A percentile compares a stretch with the other conserved stretches of the same genome.
Conservation (phyloP, 2,329 filamentous ascomycete genomes). For the Trichoderma gracile region DNA sequence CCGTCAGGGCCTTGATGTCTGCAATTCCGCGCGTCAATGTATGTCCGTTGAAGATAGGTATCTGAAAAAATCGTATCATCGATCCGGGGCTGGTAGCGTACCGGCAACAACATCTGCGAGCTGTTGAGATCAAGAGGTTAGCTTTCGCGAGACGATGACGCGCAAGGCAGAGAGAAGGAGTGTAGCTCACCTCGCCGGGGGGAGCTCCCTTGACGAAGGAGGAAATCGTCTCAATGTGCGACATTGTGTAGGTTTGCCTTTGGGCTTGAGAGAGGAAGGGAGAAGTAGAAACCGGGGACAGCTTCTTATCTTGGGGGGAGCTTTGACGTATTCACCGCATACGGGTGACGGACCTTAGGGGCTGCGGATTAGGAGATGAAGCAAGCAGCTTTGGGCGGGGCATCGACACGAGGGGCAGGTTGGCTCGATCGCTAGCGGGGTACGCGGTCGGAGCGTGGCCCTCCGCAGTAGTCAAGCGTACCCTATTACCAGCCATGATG, state of each 20-base stretch:
- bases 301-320: not conserved
- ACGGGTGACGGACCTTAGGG: not conserved
- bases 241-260: conserved; percentile 33
- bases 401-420: conserved; percentile 18
- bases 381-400: conserved; percentile 19
- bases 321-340: conserved; percentile 24
- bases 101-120: conserved; percentile 86
- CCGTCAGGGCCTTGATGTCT: conserved; percentile 89
- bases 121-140: conserved; percentile 48
- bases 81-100: conserved; percentile 44
- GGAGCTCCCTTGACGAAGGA: conserved; percentile 93
- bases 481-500: not conserved
- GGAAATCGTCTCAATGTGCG: conserved; percentile 56
- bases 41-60: not conserved
- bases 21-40: conserved; percentile 32
- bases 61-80: not conserved
- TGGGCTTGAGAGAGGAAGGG: not conserved
- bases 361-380: conserved; percentile 4
- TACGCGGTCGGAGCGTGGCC: not conserved
- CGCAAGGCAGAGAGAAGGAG: not conserved
- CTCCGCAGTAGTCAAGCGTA: not conserved
- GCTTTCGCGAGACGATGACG: conserved; percentile 31
- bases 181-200: conserved; percentile 76
- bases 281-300: not conserved
- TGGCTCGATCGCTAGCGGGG: conserved; percentile 17